Evolutionary conservation across 2,329 filamentous ascomycete species (phyloP).

Genomic region (Xylariaceae sp.): DNA sequence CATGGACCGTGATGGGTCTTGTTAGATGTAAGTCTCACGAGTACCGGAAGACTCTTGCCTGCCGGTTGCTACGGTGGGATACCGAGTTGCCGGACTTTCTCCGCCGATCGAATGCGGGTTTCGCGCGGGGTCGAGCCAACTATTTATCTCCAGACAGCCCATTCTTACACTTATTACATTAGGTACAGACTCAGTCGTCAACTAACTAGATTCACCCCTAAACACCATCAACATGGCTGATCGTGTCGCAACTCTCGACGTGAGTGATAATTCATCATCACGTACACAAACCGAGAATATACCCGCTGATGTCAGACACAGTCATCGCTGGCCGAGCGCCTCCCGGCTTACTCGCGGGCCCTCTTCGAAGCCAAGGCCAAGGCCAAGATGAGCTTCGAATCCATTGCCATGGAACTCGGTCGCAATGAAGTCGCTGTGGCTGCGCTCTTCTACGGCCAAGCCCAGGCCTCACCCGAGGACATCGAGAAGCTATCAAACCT

Average conservation of each 20-base stretch:
- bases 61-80: constrained; percentile 3
- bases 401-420: constrained; percentile 66
- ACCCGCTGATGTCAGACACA: constrained; percentile 29
- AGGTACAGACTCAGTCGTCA: background rate
- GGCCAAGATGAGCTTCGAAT: constrained; percentile 72
- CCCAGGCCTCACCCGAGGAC: constrained; percentile 66
- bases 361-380: constrained; percentile 78
- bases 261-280: constrained; percentile 13
- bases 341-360: constrained; percentile 64
- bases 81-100: constrained; percentile 32
- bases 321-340: constrained; percentile 61
- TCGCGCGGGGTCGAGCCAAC: constrained; percentile 18
- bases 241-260: constrained; percentile 30
- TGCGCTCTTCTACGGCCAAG: constrained; percentile 86
- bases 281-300: background rate
- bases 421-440: constrained; percentile 81
- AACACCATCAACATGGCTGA: constrained; percentile 24
- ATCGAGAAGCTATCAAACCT: constrained; percentile 58
- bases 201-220: background rate
- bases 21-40: background rate
- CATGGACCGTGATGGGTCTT: background rate
- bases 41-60: background rate
- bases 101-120: constrained; percentile 22
- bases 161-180: background rate
- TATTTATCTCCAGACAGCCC: background rate